Evolutionary conservation across 2,329 filamentous ascomycete species (phyloP).

Genomic region (Colletotrichum sansevieriae): DNA sequence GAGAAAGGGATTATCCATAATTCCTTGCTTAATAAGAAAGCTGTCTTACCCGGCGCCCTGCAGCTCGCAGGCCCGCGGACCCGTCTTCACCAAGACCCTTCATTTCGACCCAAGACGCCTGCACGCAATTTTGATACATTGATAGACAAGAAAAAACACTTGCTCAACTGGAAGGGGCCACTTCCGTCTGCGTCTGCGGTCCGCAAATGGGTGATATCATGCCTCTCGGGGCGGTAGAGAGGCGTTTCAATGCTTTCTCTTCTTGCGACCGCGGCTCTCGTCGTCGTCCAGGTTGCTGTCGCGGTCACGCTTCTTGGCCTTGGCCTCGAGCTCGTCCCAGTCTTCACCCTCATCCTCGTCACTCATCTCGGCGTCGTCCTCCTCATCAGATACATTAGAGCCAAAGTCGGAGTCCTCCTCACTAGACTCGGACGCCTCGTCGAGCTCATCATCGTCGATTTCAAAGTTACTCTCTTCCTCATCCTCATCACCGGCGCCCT

Average conservation of each 20-base stretch:
- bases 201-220: conserved; percentile 6
- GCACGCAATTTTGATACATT: conserved; percentile 40
- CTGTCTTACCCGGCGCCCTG: conserved; percentile 24
- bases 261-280: conserved; percentile 80
- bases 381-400: conserved; percentile 86
- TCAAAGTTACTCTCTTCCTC: conserved; percentile 95
- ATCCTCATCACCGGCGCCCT: conserved; percentile 81
- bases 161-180: conserved; percentile 8
- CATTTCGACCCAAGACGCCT: conserved; percentile 30
- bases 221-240: background rate
- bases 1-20: background rate
- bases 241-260: conserved; percentile 65
- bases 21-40: conserved; percentile 34
- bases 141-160: conserved; percentile 33
- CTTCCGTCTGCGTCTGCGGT: conserved; percentile 10
- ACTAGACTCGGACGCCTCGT: conserved; percentile 80
- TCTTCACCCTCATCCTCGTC: conserved; percentile 87
- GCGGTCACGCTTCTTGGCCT: conserved; percentile 87
- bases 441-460: conserved; percentile 87
- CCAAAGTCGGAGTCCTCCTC: conserved; percentile 95
- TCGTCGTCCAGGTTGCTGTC: conserved; percentile 78
- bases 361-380: conserved; percentile 79
- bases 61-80: conserved; percentile 5
- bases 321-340: conserved; percentile 95
- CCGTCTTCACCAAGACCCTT: conserved; percentile 23